Conservation (phyloP, 2,329 filamentous ascomycete genomes). For the Aspergillus calidoustus region DNA sequence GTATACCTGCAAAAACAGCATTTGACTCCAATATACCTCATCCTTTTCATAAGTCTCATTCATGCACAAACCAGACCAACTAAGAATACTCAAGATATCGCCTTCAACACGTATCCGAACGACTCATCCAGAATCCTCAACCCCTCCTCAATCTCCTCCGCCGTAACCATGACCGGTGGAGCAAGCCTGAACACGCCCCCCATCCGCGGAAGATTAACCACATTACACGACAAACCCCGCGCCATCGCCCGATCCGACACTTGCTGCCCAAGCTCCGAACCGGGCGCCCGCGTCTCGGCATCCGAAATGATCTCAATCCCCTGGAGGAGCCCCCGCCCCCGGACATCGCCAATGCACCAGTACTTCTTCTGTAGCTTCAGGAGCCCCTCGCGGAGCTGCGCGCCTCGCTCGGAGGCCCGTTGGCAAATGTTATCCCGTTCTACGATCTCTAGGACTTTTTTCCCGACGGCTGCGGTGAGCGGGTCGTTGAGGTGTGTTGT, state of each 20-base stretch:
- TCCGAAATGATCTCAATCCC: conserved; percentile 64
- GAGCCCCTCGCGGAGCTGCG: conserved; percentile 55
- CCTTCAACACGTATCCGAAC: conserved; percentile 39
- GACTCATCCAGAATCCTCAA: conserved; percentile 62
- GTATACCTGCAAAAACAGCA: too few species aligned
- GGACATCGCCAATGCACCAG: conserved; percentile 65
- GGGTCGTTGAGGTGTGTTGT: conserved; percentile 69
- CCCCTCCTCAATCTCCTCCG: conserved; percentile 56
- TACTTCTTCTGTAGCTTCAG: conserved; percentile 55
- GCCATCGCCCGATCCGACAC: conserved; percentile 56
- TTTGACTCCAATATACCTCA: too few species aligned
- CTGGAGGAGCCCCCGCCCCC: conserved; percentile 62
- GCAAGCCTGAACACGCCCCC: conserved; percentile 64
- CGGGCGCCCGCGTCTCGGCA: conserved; percentile 53
- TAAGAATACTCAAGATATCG: not conserved
- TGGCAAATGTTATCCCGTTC: conserved; percentile 58
- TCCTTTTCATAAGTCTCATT: not conserved
- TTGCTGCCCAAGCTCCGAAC: conserved; percentile 51
- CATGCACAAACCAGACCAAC: not conserved
- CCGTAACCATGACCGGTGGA: conserved; percentile 63
- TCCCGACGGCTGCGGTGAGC: conserved; percentile 62
- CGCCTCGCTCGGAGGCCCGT: conserved; percentile 51
- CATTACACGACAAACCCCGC: conserved; percentile 61
- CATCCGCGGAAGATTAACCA: conserved; percentile 60
- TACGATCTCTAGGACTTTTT: conserved; percentile 67